Evolutionary conservation across 768 basidiomycete species (phyloP).

Genomic region (Suillus clintonianus): DNA sequence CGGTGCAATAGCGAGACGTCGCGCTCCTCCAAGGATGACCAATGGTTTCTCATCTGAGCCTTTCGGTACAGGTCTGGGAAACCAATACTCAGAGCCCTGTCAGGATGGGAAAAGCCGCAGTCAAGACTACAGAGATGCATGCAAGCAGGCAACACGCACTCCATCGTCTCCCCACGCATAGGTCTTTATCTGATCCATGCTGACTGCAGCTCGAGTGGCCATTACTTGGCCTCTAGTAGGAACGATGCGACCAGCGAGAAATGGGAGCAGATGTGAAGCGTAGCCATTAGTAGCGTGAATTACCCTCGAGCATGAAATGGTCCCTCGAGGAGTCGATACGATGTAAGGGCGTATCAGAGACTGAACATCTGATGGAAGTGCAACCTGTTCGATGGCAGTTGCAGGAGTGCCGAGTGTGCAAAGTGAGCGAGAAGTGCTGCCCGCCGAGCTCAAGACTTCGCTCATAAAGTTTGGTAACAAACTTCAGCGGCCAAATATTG

Average conservation of each 20-base stretch:
- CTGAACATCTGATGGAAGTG: too few relatives aligned
- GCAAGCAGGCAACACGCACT: constrained; percentile 7
- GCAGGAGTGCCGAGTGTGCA: too few relatives aligned
- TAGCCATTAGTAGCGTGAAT: constrained; percentile 90
- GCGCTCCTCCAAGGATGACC: constrained; percentile 72
- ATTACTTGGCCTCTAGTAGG: constrained; percentile 74
- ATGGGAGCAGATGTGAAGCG: constrained; percentile 71
- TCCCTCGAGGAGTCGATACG: constrained; percentile 62
- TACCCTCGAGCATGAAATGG: constrained; percentile 58
- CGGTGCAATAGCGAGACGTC: constrained; percentile 40
- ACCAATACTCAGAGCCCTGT: constrained; percentile 75
- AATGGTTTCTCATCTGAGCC: constrained; percentile 43
- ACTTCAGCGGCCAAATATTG: too few relatives aligned
- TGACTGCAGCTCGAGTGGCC: constrained; percentile 42
- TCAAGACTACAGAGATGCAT: background rate
- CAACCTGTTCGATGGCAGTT: too few relatives aligned
- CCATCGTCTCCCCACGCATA: constrained; percentile 48
- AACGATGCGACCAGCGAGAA: constrained; percentile 58
- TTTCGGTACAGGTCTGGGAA: constrained; percentile 56
- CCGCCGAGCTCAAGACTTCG: too few relatives aligned
- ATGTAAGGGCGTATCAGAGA: too few relatives aligned
- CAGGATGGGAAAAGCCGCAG: background rate
- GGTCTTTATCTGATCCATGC: constrained; percentile 41
- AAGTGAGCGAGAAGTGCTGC: too few relatives aligned
- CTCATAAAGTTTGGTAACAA: too few relatives aligned